Evolutionary conservation across 441 rosid genomes (phyloP), one percentile per base, ranked within the genome.

Genomic region (Populus hybrid): DNA sequence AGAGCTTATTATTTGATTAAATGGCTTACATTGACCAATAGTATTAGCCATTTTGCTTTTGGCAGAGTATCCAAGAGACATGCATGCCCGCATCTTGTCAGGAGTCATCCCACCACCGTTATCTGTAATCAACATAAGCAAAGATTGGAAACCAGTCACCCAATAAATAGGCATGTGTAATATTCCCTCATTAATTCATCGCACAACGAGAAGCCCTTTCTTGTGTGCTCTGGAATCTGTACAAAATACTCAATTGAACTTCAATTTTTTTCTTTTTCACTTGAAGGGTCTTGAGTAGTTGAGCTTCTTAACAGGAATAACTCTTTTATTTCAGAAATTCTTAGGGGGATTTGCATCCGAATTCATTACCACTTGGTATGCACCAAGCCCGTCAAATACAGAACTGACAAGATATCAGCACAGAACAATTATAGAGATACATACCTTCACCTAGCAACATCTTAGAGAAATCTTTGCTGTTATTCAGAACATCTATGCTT

Each of bases 21-120:
- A 26, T n/a, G 7, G 74, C 82, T 85, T 77, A 92, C 97, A 92
- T 85, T 91, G 94, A 33, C 97, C 97, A 26, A 92, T 91, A 9
- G 95, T 88, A 78, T 90, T 83, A n/a, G 92, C 91, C 42, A 82
- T 38, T 86, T 92, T 92, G 91, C 90, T 89, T 80, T 92, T 92
- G 6, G 88, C 91, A 75, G 97, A 92, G 76, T 91, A 92, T 64
- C 97, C 95, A 0, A 92, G 81, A 40, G 95, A 92, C 94, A 92
- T 86, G 80, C 95, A 92, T 4, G 86, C 87, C 11, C 97, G 85
- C 86, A 92, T 83, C 77, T 78, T 89, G 64, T 91, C 93, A 29
- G 97, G 93, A 86, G 77, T 83, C 94, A 92, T 92, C 24, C 97
- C 97, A 24, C 97, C 92, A 20, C 94, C 94, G 82, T 89, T 78